These are phyloP conservation scores for Spergularia azorica DNA, from an alignment of 179 eudicot species.

Conservation along the genomic window DNA sequence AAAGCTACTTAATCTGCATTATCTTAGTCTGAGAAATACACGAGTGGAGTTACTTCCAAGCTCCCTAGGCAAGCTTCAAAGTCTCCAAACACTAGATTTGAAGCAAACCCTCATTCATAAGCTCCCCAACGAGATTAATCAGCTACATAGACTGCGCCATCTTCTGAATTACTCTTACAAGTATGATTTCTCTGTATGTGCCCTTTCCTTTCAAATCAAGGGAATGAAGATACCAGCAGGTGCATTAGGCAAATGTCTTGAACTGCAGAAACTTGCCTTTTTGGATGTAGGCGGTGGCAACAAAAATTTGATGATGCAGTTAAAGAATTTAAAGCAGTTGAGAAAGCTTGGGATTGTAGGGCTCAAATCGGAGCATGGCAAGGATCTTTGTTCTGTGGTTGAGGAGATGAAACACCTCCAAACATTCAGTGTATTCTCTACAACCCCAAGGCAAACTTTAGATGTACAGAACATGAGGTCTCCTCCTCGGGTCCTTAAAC, in stretches of 20 bases:
- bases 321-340: conserved; percentile 17
- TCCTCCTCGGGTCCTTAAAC: conserved; percentile 23
- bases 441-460: background rate
- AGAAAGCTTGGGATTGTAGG: conserved; percentile 30
- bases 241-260: background rate
- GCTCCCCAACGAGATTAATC: conserved; percentile 26
- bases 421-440: conserved; percentile 11
- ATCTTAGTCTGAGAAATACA: conserved; percentile 32
- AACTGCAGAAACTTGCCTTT: conserved; percentile 28
- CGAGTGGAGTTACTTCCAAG: conserved; percentile 23
- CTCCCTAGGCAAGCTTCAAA: conserved; percentile 30
- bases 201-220: background rate
- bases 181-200: background rate
- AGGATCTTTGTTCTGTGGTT: conserved; percentile 21
- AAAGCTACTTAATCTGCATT: conserved; percentile 25
- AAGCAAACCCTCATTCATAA: conserved; percentile 17
- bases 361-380: background rate
- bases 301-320: conserved; percentile 5
- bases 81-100: conserved; percentile 36
- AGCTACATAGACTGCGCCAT: conserved; percentile 28
- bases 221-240: conserved; percentile 23
- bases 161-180: conserved; percentile 2
- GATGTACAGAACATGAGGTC: conserved; percentile 11
- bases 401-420: conserved; percentile 26
- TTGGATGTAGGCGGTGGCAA: conserved; percentile 19